Base-by-base conservation (phyloP, 495 filamentous ascomycete genomes). In the Xylaria bambusicola region DNA sequence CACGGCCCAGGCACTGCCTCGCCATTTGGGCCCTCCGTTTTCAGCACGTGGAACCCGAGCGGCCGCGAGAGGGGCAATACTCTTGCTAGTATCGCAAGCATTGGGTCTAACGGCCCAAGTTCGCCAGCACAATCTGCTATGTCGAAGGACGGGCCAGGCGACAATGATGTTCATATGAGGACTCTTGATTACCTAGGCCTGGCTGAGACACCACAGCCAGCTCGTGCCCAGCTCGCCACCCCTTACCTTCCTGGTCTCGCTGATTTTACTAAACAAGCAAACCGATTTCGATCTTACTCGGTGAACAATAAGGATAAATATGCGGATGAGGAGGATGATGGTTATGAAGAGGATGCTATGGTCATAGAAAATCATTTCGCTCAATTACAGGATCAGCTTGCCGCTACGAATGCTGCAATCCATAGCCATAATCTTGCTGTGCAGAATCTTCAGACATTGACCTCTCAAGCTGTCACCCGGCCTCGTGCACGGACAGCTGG, bases 221-320 rank as follows among this genome's bases (percentile, higher is more conserved):
- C 85, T 61, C 85, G 86, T 50, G 86, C 89, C 52, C 85, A 82
- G 52, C 79, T 96, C 61, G 83, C 85, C 47, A 86, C 86, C 27
- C 88, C 89, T 3, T 87, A 92, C 63, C 76, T 96, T n/a, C 89
- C 89, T 46, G 90, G 90, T 59, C 76, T 94, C 66, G 85, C 85
- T 47, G 81, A 83, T 52, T 84, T 90, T 65, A 86, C 85, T 62
- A 90, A 88, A 71, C 91, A 86, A 60, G 82, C 88, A 53, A 98
- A 89, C 72, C 84, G 94, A 45, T 92, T 97, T 74, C 86, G 94
- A 17, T 98, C 94, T 27, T 98, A 97, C 71, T 98, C 94, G 20
- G 94, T 98, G 47, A 98, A 98, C 73, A 94, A 95, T 40, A 97
- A 95, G 72, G 94, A 97, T 71, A 97, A 95, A 74, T 98, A 98